Percentiles rank a stretch among this genome's conserved stretches.
Evolutionary conservation across 306 rosid genomes (phyloP).

Genomic region (Dalbergia cochinchinensis): DNA sequence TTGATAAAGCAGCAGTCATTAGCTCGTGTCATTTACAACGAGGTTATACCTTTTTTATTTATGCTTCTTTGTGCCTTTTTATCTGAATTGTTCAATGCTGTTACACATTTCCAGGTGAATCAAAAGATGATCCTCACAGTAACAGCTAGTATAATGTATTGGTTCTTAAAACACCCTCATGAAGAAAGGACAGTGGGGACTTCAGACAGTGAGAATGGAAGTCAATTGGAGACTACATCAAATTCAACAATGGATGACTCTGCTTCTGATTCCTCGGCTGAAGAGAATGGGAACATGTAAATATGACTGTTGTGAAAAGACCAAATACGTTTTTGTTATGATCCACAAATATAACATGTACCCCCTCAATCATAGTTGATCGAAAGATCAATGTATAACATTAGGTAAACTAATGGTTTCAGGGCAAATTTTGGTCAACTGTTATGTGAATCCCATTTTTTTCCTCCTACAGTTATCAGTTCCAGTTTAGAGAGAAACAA

Average conservation of each 20-base stretch:
- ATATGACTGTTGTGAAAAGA: constrained; percentile 48
- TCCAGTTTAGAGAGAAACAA: neutral
- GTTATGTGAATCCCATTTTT: neutral
- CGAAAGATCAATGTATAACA: constrained; percentile 57
- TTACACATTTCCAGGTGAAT: constrained; percentile 69
- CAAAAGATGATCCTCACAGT: constrained; percentile 98
- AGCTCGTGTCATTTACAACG: neutral
- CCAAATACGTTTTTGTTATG: constrained; percentile 10
- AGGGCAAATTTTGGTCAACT: constrained; percentile 42
- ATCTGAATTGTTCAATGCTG: constrained; percentile 4
- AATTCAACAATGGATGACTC: constrained; percentile 89
- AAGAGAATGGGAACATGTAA: constrained; percentile 71
- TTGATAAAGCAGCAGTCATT: neutral
- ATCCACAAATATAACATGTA: constrained; percentile 23
- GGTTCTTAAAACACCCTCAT: constrained; percentile 82
- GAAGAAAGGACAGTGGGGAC: constrained; percentile 67
- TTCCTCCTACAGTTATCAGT: neutral
- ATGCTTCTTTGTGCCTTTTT: neutral
- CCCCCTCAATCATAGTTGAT: constrained; percentile 48
- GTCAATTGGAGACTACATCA: constrained; percentile 76
- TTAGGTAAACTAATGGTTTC: constrained; percentile 52
- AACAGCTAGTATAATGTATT: constrained; percentile 94
- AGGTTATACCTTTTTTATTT: neutral
- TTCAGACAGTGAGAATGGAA: constrained; percentile 86
- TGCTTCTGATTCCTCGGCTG: constrained; percentile 87